These are phyloP conservation scores for Aplosporella prunicola DNA, from an alignment of 2,329 filamentous ascomycete genomes.

Conservation along the genomic window DNA sequence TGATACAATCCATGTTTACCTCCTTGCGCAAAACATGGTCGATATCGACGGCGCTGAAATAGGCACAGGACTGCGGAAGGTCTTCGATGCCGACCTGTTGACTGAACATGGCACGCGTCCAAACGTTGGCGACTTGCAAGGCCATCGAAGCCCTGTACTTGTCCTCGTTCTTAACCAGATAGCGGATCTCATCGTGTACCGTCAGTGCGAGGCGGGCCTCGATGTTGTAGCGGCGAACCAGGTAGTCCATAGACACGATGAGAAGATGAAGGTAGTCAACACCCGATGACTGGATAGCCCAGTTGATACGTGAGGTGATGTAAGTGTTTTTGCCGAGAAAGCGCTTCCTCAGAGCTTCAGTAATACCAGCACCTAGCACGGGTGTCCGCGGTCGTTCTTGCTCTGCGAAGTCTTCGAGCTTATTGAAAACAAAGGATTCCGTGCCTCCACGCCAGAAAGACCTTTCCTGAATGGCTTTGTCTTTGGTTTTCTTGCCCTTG, in stretches of 20 bases:
- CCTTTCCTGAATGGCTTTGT: slow-evolving; percentile 60
- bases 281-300: slow-evolving; percentile 95
- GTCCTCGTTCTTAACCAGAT: slow-evolving; percentile 76
- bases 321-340: slow-evolving; percentile 85
- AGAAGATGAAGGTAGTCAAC: slow-evolving; percentile 95
- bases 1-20: slow-evolving; percentile 95
- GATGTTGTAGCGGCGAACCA: slow-evolving; percentile 76
- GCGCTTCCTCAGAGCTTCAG: slow-evolving; percentile 81
- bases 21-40: slow-evolving; percentile 95
- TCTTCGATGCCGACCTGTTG: slow-evolving; percentile 96
- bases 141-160: slow-evolving; percentile 87
- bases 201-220: slow-evolving; percentile 81
- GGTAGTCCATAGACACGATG: slow-evolving; percentile 89
- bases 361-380: slow-evolving; percentile 89
- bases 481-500: slow-evolving; percentile 77
- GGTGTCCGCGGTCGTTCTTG: slow-evolving; percentile 86
- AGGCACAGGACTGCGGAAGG: slow-evolving; percentile 86
- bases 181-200: slow-evolving; percentile 95
- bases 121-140: slow-evolving; percentile 85
- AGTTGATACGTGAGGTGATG: slow-evolving; percentile 94
- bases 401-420: slow-evolving; percentile 93
- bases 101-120: slow-evolving; percentile 95
- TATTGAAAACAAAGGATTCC: slow-evolving; percentile 97
- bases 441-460: slow-evolving; percentile 94
- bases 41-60: slow-evolving; percentile 91